These are phyloP conservation scores for Leccinum pellstonianum DNA, from an alignment of 768 basidiomycete genomes.

Conservation along the genomic window DNA sequence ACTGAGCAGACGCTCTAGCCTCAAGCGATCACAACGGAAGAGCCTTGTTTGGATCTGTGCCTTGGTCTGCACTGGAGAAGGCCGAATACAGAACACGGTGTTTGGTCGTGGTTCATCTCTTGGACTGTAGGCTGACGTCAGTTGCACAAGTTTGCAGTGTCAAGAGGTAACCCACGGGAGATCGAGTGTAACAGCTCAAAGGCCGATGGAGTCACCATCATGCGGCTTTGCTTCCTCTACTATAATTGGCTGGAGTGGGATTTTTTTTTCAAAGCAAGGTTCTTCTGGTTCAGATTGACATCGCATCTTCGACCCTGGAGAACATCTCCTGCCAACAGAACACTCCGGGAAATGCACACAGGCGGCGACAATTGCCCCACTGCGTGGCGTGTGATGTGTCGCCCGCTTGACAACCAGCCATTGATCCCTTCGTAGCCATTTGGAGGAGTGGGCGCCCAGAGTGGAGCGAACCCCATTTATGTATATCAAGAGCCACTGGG, in stretches of 20 bases:
- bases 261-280: not conserved
- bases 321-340: not conserved
- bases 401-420: conserved; percentile 3
- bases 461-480: conserved; percentile 3
- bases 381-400: not conserved
- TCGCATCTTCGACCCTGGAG: not conserved
- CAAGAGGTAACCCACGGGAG: not conserved
- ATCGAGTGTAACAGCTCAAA: not conserved
- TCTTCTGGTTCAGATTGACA: not conserved
- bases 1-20: not conserved
- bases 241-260: not conserved
- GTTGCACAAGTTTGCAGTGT: not conserved
- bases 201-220: conserved; percentile 4
- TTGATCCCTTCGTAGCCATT: not conserved
- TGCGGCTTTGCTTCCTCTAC: conserved; percentile 4
- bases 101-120: conserved; percentile 1
- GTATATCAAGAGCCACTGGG: not conserved
- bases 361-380: not conserved
- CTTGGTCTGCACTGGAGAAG: not conserved
- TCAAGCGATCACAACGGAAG: not conserved
- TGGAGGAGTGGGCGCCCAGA: not conserved
- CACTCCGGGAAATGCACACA: not conserved
- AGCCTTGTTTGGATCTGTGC: not conserved
- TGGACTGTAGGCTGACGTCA: not conserved
- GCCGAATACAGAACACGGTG: not conserved